These are phyloP conservation scores for Croton setiger DNA, from an alignment of 441 rosid genomes.

Conservation along the genomic window DNA sequence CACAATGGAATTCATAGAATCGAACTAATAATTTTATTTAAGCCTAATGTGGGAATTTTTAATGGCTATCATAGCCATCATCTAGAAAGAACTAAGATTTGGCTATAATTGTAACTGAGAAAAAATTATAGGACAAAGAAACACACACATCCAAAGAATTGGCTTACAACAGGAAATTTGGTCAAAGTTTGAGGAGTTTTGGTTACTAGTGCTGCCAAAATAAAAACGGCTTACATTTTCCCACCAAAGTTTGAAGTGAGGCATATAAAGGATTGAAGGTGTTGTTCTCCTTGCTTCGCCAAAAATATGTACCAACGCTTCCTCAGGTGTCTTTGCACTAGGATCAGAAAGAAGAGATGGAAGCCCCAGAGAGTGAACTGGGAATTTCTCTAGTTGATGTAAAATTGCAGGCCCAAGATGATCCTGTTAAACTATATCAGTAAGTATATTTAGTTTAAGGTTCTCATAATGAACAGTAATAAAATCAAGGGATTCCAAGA, in stretches of 20 bases:
- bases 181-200: not conserved
- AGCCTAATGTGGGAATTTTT: not conserved
- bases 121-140: not conserved
- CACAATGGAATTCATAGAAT: not conserved
- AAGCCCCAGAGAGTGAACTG: slow-evolving; percentile 97
- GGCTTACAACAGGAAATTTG: not conserved
- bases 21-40: not conserved
- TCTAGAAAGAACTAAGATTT: not conserved
- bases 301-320: slow-evolving; percentile 98
- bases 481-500: slow-evolving; percentile 30
- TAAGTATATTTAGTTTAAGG: slow-evolving; percentile 58
- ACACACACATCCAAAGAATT: not conserved
- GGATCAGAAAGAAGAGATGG: slow-evolving; percentile 99
- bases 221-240: slow-evolving; percentile 68
- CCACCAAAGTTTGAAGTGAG: slow-evolving; percentile 98
- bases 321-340: slow-evolving; percentile 98
- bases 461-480: slow-evolving; percentile 21
- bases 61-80: not conserved
- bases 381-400: slow-evolving; percentile 97
- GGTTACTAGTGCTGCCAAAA: not conserved
- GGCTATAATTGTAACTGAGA: not conserved
- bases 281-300: slow-evolving; percentile 98
- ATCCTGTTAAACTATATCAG: slow-evolving; percentile 90
- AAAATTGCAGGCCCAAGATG: slow-evolving; percentile 98
- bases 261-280: slow-evolving; percentile 91